Evolutionary conservation across 306 rosid species (phyloP).

Genomic region (Trichosanthes cucumerina): DNA sequence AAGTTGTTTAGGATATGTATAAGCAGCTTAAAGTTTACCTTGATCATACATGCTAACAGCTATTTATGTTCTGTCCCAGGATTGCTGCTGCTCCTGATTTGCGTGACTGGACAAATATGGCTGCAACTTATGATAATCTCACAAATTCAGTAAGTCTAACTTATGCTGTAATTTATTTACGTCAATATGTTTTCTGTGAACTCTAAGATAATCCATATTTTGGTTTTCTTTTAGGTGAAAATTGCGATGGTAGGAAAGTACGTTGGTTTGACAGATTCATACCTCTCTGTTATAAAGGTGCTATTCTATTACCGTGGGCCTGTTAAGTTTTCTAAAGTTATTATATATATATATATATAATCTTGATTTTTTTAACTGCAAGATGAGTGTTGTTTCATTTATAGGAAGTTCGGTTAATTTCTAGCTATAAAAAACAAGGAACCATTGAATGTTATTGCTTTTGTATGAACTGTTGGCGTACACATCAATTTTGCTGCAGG

Average conservation of each 20-base stretch:
- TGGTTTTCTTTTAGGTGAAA: constrained; percentile 51
- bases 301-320: neutral
- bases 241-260: constrained; percentile 99
- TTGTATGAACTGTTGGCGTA: neutral
- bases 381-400: neutral
- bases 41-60: constrained; percentile 11
- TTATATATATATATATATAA: constrained; percentile 4
- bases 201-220: constrained; percentile 16
- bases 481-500: constrained; percentile 35
- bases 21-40: neutral
- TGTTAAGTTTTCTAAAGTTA: neutral
- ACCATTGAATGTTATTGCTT: neutral
- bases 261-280: constrained; percentile 92
- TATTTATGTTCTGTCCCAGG: constrained; percentile 37
- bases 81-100: constrained; percentile 62
- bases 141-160: constrained; percentile 58
- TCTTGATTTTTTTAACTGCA: constrained; percentile 14
- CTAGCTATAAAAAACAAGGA: neutral
- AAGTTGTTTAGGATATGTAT: neutral
- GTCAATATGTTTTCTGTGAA: neutral
- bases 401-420: neutral
- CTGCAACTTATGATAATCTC: constrained; percentile 77
- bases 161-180: constrained; percentile 12
- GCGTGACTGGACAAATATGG: constrained; percentile 81
- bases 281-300: constrained; percentile 95